A percentile compares a stretch with the other conserved stretches of the same genome.
phyloP scores from a whole-genome alignment of 1,139 yeast species.

The Yamadazyma blattariae region DNA sequence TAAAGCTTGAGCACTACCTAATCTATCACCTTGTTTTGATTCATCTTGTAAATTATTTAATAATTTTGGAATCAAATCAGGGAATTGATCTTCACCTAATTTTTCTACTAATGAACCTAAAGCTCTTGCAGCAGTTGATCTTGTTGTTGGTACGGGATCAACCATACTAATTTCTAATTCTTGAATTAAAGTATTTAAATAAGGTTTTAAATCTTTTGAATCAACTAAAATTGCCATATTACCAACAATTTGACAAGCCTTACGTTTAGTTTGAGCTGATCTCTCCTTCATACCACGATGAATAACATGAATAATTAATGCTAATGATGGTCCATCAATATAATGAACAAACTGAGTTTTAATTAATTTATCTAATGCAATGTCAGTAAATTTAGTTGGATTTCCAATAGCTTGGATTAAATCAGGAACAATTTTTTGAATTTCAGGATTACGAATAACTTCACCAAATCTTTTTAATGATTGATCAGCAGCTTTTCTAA shows the following conservation, averaged over 20 bases:
- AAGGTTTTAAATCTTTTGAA: slow-evolving; percentile 79
- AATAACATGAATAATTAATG: slow-evolving; percentile 89
- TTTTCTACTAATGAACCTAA: slow-evolving; percentile 94
- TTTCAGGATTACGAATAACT: slow-evolving; percentile 96
- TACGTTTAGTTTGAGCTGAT: slow-evolving; percentile 86
- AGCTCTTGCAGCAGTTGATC: slow-evolving; percentile 98
- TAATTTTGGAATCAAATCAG: slow-evolving; percentile 81
- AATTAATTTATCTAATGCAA: slow-evolving; percentile 80
- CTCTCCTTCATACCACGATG: slow-evolving; percentile 95
- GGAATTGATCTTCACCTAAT: slow-evolving; percentile 94
- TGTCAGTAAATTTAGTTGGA: slow-evolving; percentile 86
- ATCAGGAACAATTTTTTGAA: slow-evolving; percentile 84
- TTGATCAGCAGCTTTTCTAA: slow-evolving; percentile 89
- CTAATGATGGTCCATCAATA: slow-evolving; percentile 96
- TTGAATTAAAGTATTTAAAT: slow-evolving; percentile 68
- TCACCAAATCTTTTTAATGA: slow-evolving; percentile 91
- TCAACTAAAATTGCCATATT: slow-evolving; percentile 97
- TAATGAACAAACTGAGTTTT: slow-evolving; percentile 94
- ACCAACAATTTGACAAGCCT: slow-evolving; percentile 97
- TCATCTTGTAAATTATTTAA: slow-evolving; percentile 77
- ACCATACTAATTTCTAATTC: slow-evolving; percentile 95
- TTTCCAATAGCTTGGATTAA: slow-evolving; percentile 93
- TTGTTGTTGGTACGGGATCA: slow-evolving; percentile 95
- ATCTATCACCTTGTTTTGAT: slow-evolving; percentile 81
- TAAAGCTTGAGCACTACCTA: slow-evolving; percentile 96